Conservation (phyloP, 2,329 filamentous ascomycete species). For the Talaromyces amestolkiae region DNA sequence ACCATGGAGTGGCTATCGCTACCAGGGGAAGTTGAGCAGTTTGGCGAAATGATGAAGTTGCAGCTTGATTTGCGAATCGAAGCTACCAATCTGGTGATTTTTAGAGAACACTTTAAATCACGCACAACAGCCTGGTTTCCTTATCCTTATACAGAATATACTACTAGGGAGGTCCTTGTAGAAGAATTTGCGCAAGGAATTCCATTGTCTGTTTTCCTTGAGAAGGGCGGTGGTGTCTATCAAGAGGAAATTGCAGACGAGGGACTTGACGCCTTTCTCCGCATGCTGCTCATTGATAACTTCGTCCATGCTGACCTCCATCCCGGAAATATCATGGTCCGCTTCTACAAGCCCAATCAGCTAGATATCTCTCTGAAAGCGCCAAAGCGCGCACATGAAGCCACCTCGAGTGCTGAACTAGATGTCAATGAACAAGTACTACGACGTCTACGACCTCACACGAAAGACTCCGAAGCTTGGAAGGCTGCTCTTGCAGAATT, state of each 20-base stretch:
- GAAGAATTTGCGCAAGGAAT: slow-evolving; percentile 97
- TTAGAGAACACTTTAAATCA: slow-evolving; percentile 85
- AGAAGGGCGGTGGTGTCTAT: slow-evolving; percentile 87
- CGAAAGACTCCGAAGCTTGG: slow-evolving; percentile 69
- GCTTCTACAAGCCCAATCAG: slow-evolving; percentile 83
- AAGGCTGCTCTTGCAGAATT: slow-evolving; percentile 69
- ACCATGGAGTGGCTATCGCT: slow-evolving; percentile 97
- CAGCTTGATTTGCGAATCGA: slow-evolving; percentile 95
- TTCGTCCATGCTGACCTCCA: slow-evolving; percentile 96
- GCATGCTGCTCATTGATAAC: slow-evolving; percentile 96
- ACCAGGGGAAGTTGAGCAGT: slow-evolving; percentile 88
- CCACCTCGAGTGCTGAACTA: slow-evolving; percentile 51
- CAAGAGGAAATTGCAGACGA: slow-evolving; percentile 93
- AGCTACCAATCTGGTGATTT: slow-evolving; percentile 79
- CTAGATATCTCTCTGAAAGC: slow-evolving; percentile 61
- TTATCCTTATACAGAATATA: slow-evolving; percentile 88
- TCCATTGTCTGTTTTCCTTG: slow-evolving; percentile 82
- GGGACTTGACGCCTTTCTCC: slow-evolving; percentile 89
- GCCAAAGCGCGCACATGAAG: slow-evolving; percentile 42
- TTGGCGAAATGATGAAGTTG: slow-evolving; percentile 98
- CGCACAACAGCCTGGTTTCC: slow-evolving; percentile 95
- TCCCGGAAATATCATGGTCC: slow-evolving; percentile 98
- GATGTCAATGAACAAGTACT: slow-evolving; percentile 89
- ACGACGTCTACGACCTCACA: slow-evolving; percentile 71
- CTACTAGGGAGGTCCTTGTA: slow-evolving; percentile 84